Conservation (phyloP, 805 yeast genomes). For the Dipodascus geniculatus region DNA sequence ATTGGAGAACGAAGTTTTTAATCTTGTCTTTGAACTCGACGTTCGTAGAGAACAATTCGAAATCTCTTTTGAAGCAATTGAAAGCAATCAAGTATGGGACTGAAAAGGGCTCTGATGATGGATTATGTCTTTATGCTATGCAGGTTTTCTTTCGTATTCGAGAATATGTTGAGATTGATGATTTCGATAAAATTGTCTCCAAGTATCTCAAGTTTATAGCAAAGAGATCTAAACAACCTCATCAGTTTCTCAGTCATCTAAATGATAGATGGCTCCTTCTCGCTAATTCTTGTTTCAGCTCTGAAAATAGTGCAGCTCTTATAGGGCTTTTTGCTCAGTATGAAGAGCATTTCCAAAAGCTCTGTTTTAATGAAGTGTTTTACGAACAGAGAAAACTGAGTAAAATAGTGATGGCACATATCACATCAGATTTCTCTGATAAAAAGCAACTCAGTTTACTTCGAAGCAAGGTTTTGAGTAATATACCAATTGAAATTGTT, state of each 20-base stretch:
- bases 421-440: not conserved
- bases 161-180: conserved; percentile 5
- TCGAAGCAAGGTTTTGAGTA: not conserved
- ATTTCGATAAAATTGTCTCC: conserved; percentile 3
- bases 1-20: conserved; percentile 9
- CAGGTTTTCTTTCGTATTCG: conserved; percentile 8
- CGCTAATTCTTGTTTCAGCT: conserved; percentile 5
- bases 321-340: conserved; percentile 4
- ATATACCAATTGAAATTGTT: not conserved
- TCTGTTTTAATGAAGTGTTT: conserved; percentile 6
- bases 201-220: not conserved
- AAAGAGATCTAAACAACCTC: not conserved
- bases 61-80: not conserved
- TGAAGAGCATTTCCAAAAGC: not conserved
- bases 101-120: not conserved
- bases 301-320: conserved; percentile 2
- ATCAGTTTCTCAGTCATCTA: not conserved
- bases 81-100: not conserved
- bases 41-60: not conserved
- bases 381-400: conserved; percentile 9
- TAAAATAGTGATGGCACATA: conserved; percentile 1
- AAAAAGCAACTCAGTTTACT: not conserved
- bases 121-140: conserved; percentile 2
- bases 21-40: conserved; percentile 7
- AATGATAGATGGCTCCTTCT: conserved; percentile 11